Evolutionary conservation across 305 asterid species (phyloP).

Genomic region (Fraxinus velutina): DNA sequence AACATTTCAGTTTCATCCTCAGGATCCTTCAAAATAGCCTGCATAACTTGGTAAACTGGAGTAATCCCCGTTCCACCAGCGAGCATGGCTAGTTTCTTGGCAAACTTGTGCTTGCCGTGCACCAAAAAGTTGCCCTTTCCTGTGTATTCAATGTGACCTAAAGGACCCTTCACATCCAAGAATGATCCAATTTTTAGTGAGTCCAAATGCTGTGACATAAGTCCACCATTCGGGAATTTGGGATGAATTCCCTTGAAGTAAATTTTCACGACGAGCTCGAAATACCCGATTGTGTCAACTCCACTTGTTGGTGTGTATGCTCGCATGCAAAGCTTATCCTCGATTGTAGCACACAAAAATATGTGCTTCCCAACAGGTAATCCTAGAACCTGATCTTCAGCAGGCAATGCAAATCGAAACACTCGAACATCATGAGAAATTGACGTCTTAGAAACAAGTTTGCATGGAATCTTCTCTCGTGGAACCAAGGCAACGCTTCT

Average conservation of each 20-base stretch:
- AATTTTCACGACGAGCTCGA: constrained; percentile 71
- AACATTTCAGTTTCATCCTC: constrained; percentile 71
- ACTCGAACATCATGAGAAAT: constrained; percentile 68
- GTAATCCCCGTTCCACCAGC: constrained; percentile 95
- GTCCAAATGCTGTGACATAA: constrained; percentile 77
- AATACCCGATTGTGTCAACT: constrained; percentile 57
- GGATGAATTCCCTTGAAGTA: constrained; percentile 72
- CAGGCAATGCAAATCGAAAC: constrained; percentile 63
- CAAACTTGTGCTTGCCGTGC: constrained; percentile 55
- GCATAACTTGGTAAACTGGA: constrained; percentile 84
- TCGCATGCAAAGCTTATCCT: constrained; percentile 80
- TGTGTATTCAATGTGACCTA: constrained; percentile 82
- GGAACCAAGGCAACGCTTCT: constrained; percentile 53
- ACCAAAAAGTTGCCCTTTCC: constrained; percentile 60
- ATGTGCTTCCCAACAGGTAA: constrained; percentile 81
- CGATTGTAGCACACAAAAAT: constrained; percentile 57
- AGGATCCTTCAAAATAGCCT: constrained; percentile 64
- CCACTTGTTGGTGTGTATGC: constrained; percentile 83
- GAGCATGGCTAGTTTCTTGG: constrained; percentile 69
- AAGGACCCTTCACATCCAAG: constrained; percentile 72
- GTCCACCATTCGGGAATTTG: constrained; percentile 72
- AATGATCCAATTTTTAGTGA: constrained; percentile 43
- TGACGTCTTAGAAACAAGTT: constrained; percentile 46
- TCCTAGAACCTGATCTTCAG: constrained; percentile 63
- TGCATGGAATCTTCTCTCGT: constrained; percentile 66